Evolutionary conservation across 1,284 basidiomycete genomes (phyloP).

Genomic region (Ustilago loliicola): DNA sequence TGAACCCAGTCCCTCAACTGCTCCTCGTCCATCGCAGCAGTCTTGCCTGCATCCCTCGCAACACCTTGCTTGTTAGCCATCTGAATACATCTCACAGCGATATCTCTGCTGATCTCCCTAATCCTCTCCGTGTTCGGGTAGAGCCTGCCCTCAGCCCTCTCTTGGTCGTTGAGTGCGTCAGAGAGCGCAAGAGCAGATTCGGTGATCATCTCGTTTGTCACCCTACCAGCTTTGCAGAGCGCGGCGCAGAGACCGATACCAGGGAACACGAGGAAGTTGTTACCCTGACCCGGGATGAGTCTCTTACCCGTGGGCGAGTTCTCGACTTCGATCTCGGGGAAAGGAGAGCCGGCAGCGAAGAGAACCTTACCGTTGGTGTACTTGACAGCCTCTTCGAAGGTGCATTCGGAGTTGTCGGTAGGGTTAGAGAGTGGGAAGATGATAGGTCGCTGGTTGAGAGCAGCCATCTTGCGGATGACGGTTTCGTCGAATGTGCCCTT

Average conservation of each 20-base stretch:
- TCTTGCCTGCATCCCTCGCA: constrained; percentile 62
- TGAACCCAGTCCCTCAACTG: constrained; percentile 62
- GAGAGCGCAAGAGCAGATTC: constrained; percentile 79
- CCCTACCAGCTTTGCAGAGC: constrained; percentile 78
- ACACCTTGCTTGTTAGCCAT: constrained; percentile 65
- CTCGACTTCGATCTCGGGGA: constrained; percentile 75
- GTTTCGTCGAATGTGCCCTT: constrained; percentile 83
- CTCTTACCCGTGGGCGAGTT: constrained; percentile 74
- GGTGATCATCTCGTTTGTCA: constrained; percentile 81
- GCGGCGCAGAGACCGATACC: constrained; percentile 66
- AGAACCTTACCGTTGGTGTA: constrained; percentile 78
- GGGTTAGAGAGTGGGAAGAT: constrained; percentile 98
- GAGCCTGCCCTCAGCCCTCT: constrained; percentile 72
- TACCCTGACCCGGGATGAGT: constrained; percentile 88
- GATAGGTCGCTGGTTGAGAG: constrained; percentile 86
- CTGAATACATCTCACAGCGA: constrained; percentile 63
- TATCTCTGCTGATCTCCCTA: constrained; percentile 63
- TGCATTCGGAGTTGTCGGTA: constrained; percentile 80
- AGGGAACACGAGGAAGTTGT: constrained; percentile 77
- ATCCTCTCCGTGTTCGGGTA: constrained; percentile 66
- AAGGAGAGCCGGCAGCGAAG: constrained; percentile 92
- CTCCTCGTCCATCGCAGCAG: constrained; percentile 60
- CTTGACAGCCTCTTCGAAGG: constrained; percentile 84
- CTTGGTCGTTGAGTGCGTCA: constrained; percentile 80
- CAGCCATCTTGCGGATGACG: constrained; percentile 85